Evolutionary conservation across 495 filamentous ascomycete species (phyloP).

Genomic region (Trichoderma gamsii): DNA sequence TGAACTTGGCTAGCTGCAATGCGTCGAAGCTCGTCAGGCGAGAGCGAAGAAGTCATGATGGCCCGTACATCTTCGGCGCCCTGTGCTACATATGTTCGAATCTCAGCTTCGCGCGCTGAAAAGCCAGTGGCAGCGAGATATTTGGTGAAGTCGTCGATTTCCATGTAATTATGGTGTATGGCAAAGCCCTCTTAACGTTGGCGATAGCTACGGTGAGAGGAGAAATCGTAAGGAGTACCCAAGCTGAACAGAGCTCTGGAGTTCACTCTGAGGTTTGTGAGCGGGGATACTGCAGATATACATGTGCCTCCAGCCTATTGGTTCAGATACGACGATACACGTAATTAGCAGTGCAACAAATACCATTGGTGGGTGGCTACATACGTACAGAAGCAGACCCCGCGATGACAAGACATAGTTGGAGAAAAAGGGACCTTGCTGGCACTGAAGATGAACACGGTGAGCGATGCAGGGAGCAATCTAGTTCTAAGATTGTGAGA

Average conservation of each 20-base stretch:
- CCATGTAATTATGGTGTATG: background rate
- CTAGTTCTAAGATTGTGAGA: too few relatives aligned
- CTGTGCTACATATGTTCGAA: background rate
- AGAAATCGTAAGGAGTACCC: background rate
- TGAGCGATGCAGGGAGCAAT: too few relatives aligned
- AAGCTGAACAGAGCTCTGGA: background rate
- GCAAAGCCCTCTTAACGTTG: background rate
- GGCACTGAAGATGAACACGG: too few relatives aligned
- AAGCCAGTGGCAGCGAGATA: background rate
- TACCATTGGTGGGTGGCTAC: too few relatives aligned
- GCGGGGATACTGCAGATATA: background rate
- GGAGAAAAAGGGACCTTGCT: too few relatives aligned
- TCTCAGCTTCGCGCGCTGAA: background rate
- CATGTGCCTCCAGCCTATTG: background rate
- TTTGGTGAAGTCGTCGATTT: background rate
- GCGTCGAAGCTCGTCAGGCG: background rate
- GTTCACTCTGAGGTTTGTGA: background rate
- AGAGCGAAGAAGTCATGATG: background rate
- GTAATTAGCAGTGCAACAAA: too few relatives aligned
- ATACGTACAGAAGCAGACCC: too few relatives aligned
- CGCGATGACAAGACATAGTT: too few relatives aligned
- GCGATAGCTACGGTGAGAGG: background rate
- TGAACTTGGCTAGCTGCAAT: background rate
- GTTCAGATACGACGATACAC: background rate
- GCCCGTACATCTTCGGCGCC: background rate